Conservation (phyloP, 1,284 basidiomycete species). For the Papiliotrema fonsecae region DNA sequence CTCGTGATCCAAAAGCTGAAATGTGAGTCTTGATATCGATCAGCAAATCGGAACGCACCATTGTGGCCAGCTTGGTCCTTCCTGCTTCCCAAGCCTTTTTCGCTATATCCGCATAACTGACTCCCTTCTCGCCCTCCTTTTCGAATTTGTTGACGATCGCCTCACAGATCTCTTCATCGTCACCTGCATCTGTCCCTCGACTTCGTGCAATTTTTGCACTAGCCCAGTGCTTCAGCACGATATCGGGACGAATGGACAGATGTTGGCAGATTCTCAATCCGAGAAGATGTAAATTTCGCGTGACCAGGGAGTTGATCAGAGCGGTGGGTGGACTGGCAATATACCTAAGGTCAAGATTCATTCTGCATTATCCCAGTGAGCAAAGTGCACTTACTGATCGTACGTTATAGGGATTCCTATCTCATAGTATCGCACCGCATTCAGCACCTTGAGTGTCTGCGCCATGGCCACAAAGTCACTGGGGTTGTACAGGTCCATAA, state of each 20-base stretch:
- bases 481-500: constrained; percentile 87
- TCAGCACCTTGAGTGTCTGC: constrained; percentile 87
- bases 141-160: constrained; percentile 84
- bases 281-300: constrained; percentile 83
- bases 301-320: constrained; percentile 75
- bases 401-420: constrained; percentile 92
- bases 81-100: constrained; percentile 91
- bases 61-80: constrained; percentile 75
- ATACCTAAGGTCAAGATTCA: constrained; percentile 57
- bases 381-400: constrained; percentile 61
- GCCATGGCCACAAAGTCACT: constrained; percentile 87
- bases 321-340: constrained; percentile 68
- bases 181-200: constrained; percentile 55
- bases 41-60: constrained; percentile 52
- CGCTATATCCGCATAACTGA: constrained; percentile 94
- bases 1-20: constrained; percentile 91
- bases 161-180: constrained; percentile 67
- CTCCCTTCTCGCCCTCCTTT: constrained; percentile 53
- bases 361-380: neutral
- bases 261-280: constrained; percentile 86
- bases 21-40: neutral
- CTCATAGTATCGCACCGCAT: constrained; percentile 83
- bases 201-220: constrained; percentile 79
- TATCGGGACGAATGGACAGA: constrained; percentile 74
- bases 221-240: constrained; percentile 93